Evolutionary conservation across 1,284 basidiomycete genomes (phyloP).

Genomic region (Cryptococcus sp.): DNA sequence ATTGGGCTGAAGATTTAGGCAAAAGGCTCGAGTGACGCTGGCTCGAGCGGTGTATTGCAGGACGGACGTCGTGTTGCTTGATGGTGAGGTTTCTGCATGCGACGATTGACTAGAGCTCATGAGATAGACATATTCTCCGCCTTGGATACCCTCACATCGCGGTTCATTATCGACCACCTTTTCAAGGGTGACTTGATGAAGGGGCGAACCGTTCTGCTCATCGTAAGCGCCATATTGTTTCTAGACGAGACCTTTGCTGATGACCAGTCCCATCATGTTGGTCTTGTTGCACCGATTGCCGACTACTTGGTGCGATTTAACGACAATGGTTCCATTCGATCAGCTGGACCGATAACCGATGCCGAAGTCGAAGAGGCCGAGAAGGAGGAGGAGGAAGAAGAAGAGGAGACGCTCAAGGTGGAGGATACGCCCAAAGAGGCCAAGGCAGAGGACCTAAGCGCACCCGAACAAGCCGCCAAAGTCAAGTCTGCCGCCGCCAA

Average conservation of each 20-base stretch:
- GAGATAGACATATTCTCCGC: slow-evolving; percentile 55
- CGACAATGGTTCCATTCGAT: slow-evolving; percentile 50
- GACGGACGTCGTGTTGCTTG: slow-evolving; percentile 57
- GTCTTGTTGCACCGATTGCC: slow-evolving; percentile 59
- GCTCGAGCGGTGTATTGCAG: slow-evolving; percentile 65
- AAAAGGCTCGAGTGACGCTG: slow-evolving; percentile 61
- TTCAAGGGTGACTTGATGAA: slow-evolving; percentile 63
- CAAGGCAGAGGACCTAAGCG: slow-evolving; percentile 43
- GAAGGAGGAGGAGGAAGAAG: slow-evolving; percentile 11
- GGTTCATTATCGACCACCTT: slow-evolving; percentile 70
- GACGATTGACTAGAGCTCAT: not conserved
- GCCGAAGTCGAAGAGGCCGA: slow-evolving; percentile 17
- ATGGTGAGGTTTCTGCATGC: slow-evolving; percentile 33
- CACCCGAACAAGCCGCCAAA: slow-evolving; percentile 30
- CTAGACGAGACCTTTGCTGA: slow-evolving; percentile 1
- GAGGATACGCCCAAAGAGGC: slow-evolving; percentile 19
- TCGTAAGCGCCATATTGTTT: slow-evolving; percentile 51
- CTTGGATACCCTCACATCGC: slow-evolving; percentile 58
- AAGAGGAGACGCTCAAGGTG: slow-evolving; percentile 45
- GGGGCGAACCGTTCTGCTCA: slow-evolving; percentile 64
- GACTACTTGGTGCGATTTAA: slow-evolving; percentile 58
- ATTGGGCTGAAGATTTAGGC: slow-evolving; percentile 46
- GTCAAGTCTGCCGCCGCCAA: slow-evolving; percentile 36
- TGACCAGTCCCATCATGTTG: slow-evolving; percentile 64
- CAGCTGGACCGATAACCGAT: slow-evolving; percentile 37